phyloP scores from a whole-genome alignment of 2,329 filamentous ascomycete species.

The Alternaria burnsii region DNA sequence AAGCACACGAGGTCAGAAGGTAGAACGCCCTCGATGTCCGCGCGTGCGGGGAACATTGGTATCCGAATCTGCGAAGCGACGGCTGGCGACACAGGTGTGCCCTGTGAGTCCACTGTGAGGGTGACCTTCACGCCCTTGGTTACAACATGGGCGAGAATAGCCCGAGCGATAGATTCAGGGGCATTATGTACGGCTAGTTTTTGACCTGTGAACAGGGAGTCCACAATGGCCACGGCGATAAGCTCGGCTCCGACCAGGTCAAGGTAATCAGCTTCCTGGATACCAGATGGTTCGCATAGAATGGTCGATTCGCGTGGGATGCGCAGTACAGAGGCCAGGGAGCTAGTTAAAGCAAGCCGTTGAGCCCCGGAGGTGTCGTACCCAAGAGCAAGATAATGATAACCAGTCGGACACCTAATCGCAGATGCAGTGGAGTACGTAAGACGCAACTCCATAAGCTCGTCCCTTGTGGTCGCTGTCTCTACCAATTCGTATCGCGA shows the following conservation, averaged over 20 bases:
- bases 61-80: neutral
- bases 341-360: neutral
- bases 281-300: neutral
- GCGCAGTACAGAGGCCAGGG: neutral
- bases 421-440: neutral
- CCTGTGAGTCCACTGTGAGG: neutral
- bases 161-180: neutral
- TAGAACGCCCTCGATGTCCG: neutral
- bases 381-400: conserved; percentile 2
- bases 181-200: neutral
- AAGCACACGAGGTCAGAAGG: neutral
- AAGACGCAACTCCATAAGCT: neutral
- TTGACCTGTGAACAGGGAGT: neutral
- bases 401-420: neutral
- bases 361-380: neutral
- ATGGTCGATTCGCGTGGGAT: neutral
- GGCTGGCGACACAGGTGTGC: neutral
- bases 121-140: neutral
- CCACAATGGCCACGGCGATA: neutral
- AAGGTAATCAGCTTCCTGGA: neutral
- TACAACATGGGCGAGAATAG: neutral
- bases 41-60: neutral
- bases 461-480: neutral
- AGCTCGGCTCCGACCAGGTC: neutral
- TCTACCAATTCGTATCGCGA: neutral